Evolutionary conservation across 139 green algal species (phyloP).

Genomic region (Ulvella scutata): DNA sequence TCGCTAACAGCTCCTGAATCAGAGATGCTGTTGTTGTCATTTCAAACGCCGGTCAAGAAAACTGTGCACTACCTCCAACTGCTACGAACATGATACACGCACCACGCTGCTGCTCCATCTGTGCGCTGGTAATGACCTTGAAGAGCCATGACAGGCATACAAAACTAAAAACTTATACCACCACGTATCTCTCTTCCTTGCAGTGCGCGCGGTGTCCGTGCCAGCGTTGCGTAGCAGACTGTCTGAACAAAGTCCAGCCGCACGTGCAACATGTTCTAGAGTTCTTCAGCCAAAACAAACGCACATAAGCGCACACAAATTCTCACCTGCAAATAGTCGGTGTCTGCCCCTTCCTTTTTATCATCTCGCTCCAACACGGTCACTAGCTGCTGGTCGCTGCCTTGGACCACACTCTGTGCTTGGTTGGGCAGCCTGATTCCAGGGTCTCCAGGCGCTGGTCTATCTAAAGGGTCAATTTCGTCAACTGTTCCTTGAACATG

Average conservation of each 20-base stretch:
- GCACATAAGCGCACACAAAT: neutral
- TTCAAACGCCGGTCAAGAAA: too few species aligned
- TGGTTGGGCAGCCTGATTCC: constrained; percentile 23
- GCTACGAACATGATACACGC: neutral
- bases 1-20: constrained; percentile 89
- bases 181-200: neutral
- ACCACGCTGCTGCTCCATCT: neutral
- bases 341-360: constrained; percentile 28
- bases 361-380: constrained; percentile 5
- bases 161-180: neutral
- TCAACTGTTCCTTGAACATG: too few species aligned
- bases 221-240: neutral
- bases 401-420: constrained; percentile 23
- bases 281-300: neutral
- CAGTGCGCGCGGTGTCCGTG: neutral
- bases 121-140: neutral
- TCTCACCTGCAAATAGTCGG: constrained; percentile 42
- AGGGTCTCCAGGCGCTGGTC: neutral
- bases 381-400: constrained; percentile 8
- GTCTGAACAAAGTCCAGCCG: neutral
- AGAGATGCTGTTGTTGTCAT: neutral
- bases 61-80: neutral
- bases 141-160: neutral
- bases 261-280: neutral
- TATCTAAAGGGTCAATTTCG: neutral